Conservation (phyloP, 1,284 basidiomycete species). For the Meripilus lineatus region DNA sequence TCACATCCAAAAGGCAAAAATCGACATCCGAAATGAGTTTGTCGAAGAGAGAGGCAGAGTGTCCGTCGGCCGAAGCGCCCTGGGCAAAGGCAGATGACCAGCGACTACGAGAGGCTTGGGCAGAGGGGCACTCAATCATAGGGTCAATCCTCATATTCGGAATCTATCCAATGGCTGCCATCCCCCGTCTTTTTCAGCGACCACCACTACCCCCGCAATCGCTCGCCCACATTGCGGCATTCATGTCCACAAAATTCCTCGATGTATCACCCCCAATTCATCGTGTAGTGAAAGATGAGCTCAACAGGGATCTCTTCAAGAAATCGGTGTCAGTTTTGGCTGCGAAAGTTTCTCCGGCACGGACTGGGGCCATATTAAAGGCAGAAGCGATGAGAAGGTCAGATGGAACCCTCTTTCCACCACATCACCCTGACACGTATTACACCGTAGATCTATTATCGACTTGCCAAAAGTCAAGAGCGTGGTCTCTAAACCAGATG, state of each 20-base stretch:
- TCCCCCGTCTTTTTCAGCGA: background rate
- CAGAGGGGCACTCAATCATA: no score
- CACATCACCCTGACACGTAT: slow-evolving; percentile 1
- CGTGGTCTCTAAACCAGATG: slow-evolving; percentile 50
- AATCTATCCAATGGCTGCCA: no score
- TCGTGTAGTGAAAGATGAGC: slow-evolving; percentile 37
- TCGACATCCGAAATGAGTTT: no score
- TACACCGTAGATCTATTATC: slow-evolving; percentile 41
- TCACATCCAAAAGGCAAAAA: no score
- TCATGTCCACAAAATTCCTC: slow-evolving; percentile 21
- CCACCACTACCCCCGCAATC: background rate
- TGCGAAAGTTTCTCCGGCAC: slow-evolving; percentile 53
- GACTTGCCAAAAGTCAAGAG: slow-evolving; percentile 63
- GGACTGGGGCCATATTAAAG: slow-evolving; percentile 53
- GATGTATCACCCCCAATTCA: slow-evolving; percentile 51
- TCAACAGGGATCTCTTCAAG: slow-evolving; percentile 58
- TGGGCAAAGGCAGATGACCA: no score
- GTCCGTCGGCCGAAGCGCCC: no score
- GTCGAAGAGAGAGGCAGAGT: no score
- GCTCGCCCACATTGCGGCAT: background rate
- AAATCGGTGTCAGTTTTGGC: slow-evolving; percentile 65
- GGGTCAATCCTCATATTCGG: no score
- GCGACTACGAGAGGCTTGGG: no score
- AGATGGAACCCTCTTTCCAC: slow-evolving; percentile 17
- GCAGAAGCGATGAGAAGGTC: slow-evolving; percentile 56